Percentiles rank a stretch among this genome's conserved stretches.
phyloP scores from a whole-genome alignment of 1,139 yeast genomes.

The Yarrowia galli region DNA sequence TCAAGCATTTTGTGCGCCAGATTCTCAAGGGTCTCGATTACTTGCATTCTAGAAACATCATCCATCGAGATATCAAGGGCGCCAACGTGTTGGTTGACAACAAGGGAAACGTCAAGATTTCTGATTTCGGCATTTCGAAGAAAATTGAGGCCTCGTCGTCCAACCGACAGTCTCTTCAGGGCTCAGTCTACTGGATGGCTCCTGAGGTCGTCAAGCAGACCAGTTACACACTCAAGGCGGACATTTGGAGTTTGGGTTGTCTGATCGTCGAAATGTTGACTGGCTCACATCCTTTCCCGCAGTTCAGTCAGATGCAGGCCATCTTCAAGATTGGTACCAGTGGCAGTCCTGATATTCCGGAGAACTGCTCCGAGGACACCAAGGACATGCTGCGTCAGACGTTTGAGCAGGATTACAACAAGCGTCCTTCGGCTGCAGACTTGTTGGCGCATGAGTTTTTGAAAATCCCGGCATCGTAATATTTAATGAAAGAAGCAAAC shows the following conservation, averaged over 20 bases:
- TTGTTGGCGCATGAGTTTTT: conserved; percentile 65
- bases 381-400: conserved; percentile 69
- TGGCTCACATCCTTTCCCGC: conserved; percentile 93
- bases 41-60: conserved; percentile 80
- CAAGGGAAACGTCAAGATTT: conserved; percentile 88
- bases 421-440: conserved; percentile 77
- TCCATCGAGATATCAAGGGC: conserved; percentile 92
- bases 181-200: conserved; percentile 98
- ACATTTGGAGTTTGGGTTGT: conserved; percentile 96
- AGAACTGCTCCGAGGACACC: conserved; percentile 75
- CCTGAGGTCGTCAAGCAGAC: conserved; percentile 95
- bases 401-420: conserved; percentile 75
- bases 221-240: conserved; percentile 87
- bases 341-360: conserved; percentile 76
- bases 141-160: conserved; percentile 59
- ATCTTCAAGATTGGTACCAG: conserved; percentile 90
- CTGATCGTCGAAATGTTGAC: conserved; percentile 92
- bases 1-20: conserved; percentile 82
- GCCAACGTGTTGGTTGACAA: conserved; percentile 90
- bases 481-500: conserved; percentile 2
- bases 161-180: conserved; percentile 86
- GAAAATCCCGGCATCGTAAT: not conserved
- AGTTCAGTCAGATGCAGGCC: conserved; percentile 95
- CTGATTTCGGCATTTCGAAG: conserved; percentile 93
- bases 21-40: conserved; percentile 82